A percentile compares a stretch with the other conserved stretches of the same genome.
These are phyloP conservation scores for Eragrostis nindensis DNA, from an alignment of 176 grass and related monocot species.

Conservation along the genomic window DNA sequence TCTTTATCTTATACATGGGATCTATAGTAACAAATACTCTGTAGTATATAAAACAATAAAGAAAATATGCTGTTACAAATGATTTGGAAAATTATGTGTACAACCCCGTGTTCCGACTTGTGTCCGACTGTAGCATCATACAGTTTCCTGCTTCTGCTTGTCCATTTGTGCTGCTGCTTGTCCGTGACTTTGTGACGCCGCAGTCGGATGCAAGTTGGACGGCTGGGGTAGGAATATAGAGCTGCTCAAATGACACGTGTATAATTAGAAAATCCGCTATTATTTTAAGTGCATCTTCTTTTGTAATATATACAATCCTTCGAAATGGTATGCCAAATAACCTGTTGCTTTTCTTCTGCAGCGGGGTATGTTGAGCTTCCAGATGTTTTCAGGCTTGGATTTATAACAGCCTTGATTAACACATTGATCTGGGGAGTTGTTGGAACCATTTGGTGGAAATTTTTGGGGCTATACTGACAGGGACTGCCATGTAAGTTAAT, in stretches of 20 bases:
- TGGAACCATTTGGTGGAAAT: conserved; percentile 90
- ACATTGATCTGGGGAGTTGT: conserved; percentile 69
- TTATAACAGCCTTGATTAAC: conserved; percentile 70
- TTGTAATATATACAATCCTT: not conserved
- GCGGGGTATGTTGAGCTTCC: conserved; percentile 83
- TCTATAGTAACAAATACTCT: not conserved
- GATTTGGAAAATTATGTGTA: not conserved
- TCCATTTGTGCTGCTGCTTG: too few relatives aligned
- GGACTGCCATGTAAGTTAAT: not conserved
- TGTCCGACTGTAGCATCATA: too few relatives aligned
- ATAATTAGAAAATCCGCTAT: not conserved
- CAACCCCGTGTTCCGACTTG: too few relatives aligned
- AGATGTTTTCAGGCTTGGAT: conserved; percentile 81
- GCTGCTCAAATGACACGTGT: not conserved
- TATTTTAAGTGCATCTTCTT: not conserved
- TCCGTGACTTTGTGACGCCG: too few relatives aligned
- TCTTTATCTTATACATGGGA: not conserved
- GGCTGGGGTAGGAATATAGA: too few relatives aligned
- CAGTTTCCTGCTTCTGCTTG: too few relatives aligned
- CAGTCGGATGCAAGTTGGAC: too few relatives aligned
- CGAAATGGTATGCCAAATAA: conserved; percentile 14
- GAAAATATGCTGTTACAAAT: not conserved
- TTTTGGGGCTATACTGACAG: conserved; percentile 81
- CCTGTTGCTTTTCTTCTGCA: conserved; percentile 45
- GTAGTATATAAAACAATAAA: not conserved